These are phyloP conservation scores for Colletotrichum lentis DNA, from an alignment of 2,329 filamentous ascomycete species.

Conservation along the genomic window DNA sequence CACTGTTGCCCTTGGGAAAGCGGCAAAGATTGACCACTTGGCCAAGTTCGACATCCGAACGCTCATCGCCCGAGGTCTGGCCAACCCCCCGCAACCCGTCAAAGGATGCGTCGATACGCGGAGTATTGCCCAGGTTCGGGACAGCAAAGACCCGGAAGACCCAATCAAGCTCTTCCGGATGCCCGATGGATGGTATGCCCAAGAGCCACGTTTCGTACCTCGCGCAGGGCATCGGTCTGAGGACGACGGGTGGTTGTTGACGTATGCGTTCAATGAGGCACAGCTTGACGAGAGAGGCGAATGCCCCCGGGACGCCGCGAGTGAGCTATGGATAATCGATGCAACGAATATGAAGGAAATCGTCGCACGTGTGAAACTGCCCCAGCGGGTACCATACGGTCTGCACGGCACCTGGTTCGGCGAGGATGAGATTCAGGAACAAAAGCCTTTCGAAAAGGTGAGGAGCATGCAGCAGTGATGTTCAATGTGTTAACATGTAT, in stretches of 20 bases:
- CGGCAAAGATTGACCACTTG: conserved; percentile 71
- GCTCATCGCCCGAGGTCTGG: conserved; percentile 62
- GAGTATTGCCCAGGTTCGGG: conserved; percentile 60
- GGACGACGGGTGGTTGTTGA: conserved; percentile 73
- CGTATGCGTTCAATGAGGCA: conserved; percentile 74
- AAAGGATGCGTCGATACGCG: conserved; percentile 70
- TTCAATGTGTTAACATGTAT: neutral
- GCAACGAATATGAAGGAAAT: conserved; percentile 69
- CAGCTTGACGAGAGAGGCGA: conserved; percentile 64
- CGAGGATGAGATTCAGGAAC: conserved; percentile 59
- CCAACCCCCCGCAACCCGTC: conserved; percentile 55
- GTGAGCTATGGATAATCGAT: conserved; percentile 75
- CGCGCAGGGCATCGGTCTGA: conserved; percentile 54
- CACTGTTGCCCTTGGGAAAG: conserved; percentile 67
- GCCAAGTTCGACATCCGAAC: conserved; percentile 66
- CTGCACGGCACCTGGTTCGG: conserved; percentile 71
- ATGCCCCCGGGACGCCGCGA: conserved; percentile 55
- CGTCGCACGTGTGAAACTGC: conserved; percentile 65
- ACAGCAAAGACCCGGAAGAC: conserved; percentile 55
- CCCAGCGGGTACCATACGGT: conserved; percentile 74
- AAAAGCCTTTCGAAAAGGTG: conserved; percentile 47
- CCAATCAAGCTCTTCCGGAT: conserved; percentile 69
- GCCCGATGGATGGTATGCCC: conserved; percentile 68
- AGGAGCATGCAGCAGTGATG: neutral
- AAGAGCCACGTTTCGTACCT: conserved; percentile 73